A percentile compares a stretch with the other conserved stretches of the same genome.
Conservation (phyloP, 306 rosid species). For the Vigna reflexopilosa region DNA sequence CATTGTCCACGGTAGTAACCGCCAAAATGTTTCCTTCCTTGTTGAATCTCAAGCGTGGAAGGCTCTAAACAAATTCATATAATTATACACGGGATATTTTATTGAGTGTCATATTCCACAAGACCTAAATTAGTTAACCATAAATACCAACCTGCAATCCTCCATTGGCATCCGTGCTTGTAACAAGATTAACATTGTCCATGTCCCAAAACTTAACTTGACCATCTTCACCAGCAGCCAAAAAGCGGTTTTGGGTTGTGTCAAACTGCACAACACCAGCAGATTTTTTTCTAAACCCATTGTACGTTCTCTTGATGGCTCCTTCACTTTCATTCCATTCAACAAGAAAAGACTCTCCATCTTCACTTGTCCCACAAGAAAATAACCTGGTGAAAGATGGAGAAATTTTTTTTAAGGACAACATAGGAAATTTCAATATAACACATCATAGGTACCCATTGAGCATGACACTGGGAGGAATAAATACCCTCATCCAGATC, state of each 20-base stretch:
- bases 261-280: slow-evolving; percentile 85
- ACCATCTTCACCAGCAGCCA: slow-evolving; percentile 92
- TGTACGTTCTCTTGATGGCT: slow-evolving; percentile 72
- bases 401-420: slow-evolving; percentile 15
- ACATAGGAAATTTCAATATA: slow-evolving; percentile 28
- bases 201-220: slow-evolving; percentile 91
- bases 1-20: slow-evolving; percentile 75
- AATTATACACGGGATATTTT: slow-evolving; percentile 29
- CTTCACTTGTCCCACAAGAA: slow-evolving; percentile 94
- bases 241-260: slow-evolving; percentile 78
- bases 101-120: slow-evolving; percentile 7
- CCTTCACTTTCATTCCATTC: slow-evolving; percentile 96
- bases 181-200: slow-evolving; percentile 61
- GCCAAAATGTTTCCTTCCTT: slow-evolving; percentile 91
- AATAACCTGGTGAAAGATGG: slow-evolving; percentile 62
- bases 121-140: slow-evolving; percentile 25
- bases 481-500: slow-evolving; percentile 20
- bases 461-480: slow-evolving; percentile 20
- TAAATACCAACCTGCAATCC: slow-evolving; percentile 64
- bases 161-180: slow-evolving; percentile 75
- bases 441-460: not conserved
- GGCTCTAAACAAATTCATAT: slow-evolving; percentile 61
- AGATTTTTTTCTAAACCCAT: slow-evolving; percentile 81
- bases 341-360: slow-evolving; percentile 83
- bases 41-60: slow-evolving; percentile 82